These are phyloP conservation scores for Somion occarium DNA, from an alignment of 1,284 basidiomycete species.

Conservation along the genomic window DNA sequence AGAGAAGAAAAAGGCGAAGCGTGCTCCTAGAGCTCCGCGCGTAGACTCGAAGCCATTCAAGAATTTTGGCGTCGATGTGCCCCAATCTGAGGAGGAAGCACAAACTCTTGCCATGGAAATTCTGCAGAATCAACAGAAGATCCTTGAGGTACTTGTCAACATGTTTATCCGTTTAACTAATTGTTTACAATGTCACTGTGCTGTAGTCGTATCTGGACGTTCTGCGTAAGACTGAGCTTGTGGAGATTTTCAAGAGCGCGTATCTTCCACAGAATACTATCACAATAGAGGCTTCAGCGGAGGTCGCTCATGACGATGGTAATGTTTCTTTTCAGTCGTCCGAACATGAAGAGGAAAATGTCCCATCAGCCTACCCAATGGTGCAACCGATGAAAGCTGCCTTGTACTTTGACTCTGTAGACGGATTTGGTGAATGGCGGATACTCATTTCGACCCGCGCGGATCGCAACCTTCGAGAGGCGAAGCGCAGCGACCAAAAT, in stretches of 20 bases:
- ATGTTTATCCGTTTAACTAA: neutral
- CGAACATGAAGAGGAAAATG: neutral
- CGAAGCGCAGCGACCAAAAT: constrained; percentile 34
- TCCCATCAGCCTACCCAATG: constrained; percentile 22
- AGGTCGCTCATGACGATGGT: constrained; percentile 1
- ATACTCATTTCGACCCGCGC: constrained; percentile 43
- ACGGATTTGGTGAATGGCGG: constrained; percentile 48
- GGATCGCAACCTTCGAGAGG: constrained; percentile 36
- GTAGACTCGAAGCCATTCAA: constrained; percentile 25
- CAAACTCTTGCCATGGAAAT: constrained; percentile 17
- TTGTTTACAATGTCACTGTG: neutral
- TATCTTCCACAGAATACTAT: constrained; percentile 13
- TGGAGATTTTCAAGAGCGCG: constrained; percentile 13
- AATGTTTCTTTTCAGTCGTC: constrained; percentile 4
- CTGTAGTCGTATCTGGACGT: constrained; percentile 16
- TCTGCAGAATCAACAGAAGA: constrained; percentile 19
- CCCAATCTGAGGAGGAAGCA: constrained; percentile 22
- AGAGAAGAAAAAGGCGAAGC: constrained; percentile 8
- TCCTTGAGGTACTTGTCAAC: constrained; percentile 24
- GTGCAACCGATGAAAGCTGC: constrained; percentile 46
- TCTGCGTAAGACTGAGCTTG: constrained; percentile 17
- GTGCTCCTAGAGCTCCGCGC: neutral
- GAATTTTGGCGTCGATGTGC: constrained; percentile 22
- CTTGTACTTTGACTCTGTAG: constrained; percentile 44
- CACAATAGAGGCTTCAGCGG: neutral